Evolutionary conservation across 2,329 filamentous ascomycete genomes (phyloP).

Genomic region (Thermomyces lanuginosus): DNA sequence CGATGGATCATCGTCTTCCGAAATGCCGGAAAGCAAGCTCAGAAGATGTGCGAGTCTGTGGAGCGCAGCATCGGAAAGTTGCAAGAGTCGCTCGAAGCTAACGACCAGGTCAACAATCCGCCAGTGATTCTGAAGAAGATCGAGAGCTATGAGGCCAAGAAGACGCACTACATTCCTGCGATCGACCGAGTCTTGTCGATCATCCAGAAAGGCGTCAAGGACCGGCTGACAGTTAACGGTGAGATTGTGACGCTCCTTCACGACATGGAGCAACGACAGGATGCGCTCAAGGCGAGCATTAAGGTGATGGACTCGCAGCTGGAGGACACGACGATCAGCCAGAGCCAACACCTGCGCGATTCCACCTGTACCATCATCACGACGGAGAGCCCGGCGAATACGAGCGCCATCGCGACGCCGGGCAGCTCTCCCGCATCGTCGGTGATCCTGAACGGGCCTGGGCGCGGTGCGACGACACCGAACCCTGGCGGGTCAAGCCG

Average conservation of each 20-base stretch:
- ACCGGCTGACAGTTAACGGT: slow-evolving; percentile 90
- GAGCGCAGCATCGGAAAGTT: slow-evolving; percentile 73
- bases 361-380: slow-evolving; percentile 87
- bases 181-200: slow-evolving; percentile 83
- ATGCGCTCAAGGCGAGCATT: slow-evolving; percentile 59
- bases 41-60: slow-evolving; percentile 94
- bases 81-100: slow-evolving; percentile 59
- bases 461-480: slow-evolving; percentile 29
- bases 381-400: slow-evolving; percentile 56
- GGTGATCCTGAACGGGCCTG: slow-evolving; percentile 38
- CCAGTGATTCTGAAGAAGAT: slow-evolving; percentile 61
- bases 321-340: slow-evolving; percentile 48
- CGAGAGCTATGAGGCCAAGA: slow-evolving; percentile 89
- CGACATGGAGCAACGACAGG: slow-evolving; percentile 73
- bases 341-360: slow-evolving; percentile 65
- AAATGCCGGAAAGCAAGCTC: slow-evolving; percentile 75
- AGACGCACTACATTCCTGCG: slow-evolving; percentile 80
- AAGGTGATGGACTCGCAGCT: slow-evolving; percentile 57
- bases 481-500: slow-evolving; percentile 27
- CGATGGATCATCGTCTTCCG: slow-evolving; percentile 93
- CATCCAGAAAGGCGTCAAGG: slow-evolving; percentile 88
- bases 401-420: slow-evolving; percentile 54
- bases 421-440: slow-evolving; percentile 56
- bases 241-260: slow-evolving; percentile 76
- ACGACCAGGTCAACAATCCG: slow-evolving; percentile 56